Percentiles rank a stretch among this genome's conserved stretches.
Evolutionary conservation across 148 eudicot species (phyloP).

Genomic region (Camellia sinensis): DNA sequence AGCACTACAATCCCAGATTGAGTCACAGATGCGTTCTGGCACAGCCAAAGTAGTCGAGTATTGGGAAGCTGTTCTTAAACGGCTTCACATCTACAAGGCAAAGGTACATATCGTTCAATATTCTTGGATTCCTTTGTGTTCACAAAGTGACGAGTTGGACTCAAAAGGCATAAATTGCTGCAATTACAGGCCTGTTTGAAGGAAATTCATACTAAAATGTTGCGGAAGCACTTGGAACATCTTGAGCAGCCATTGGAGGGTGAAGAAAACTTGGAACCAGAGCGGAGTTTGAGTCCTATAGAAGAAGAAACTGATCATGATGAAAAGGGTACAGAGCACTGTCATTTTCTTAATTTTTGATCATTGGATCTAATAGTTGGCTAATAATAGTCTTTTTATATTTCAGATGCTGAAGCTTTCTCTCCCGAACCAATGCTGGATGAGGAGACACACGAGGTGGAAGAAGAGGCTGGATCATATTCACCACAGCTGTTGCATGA

Average conservation of each 20-base stretch:
- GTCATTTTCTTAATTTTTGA: not conserved
- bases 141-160: constrained; percentile 16
- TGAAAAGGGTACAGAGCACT: constrained; percentile 36
- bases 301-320: constrained; percentile 55
- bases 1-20: constrained; percentile 65
- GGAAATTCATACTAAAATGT: constrained; percentile 81
- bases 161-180: not conserved
- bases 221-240: constrained; percentile 69
- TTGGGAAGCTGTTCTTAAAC: constrained; percentile 95
- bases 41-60: constrained; percentile 93
- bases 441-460: constrained; percentile 44
- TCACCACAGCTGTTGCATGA: constrained; percentile 81
- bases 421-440: constrained; percentile 59
- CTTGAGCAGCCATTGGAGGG: constrained; percentile 60
- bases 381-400: constrained; percentile 29
- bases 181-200: constrained; percentile 75
- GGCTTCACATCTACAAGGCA: constrained; percentile 92
- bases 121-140: not conserved
- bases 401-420: constrained; percentile 43
- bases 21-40: constrained; percentile 94
- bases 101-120: constrained; percentile 44
- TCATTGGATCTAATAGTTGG: constrained; percentile 8
- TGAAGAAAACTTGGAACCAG: constrained; percentile 33
- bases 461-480: constrained; percentile 73
- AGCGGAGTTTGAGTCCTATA: constrained; percentile 30